These are phyloP conservation scores for Coprinellus micaceus DNA, from an alignment of 768 basidiomycete species.

Conservation along the genomic window DNA sequence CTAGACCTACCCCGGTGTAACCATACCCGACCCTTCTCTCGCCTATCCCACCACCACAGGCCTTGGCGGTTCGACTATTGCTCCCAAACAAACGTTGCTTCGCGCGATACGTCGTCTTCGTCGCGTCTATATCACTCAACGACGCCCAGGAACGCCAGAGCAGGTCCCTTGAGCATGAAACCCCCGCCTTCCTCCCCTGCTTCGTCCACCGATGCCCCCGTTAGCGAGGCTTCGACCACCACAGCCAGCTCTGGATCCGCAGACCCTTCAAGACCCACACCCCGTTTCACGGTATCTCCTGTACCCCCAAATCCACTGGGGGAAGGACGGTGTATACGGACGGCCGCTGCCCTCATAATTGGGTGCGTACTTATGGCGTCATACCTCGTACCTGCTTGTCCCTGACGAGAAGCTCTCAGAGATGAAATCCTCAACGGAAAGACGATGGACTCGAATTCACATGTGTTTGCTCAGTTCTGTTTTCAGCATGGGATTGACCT, in stretches of 20 bases:
- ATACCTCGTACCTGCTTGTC: background rate
- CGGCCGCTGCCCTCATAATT: constrained; percentile 73
- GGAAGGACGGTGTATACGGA: constrained; percentile 65
- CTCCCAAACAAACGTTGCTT: too few species aligned
- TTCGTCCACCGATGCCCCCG: background rate
- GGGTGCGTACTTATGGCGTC: constrained; percentile 47
- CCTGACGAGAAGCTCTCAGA: constrained; percentile 31
- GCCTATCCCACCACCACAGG: background rate
- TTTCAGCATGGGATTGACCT: constrained; percentile 85
- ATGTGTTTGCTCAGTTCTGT: constrained; percentile 84
- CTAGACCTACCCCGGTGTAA: background rate
- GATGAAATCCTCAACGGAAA: constrained; percentile 94
- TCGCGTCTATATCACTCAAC: background rate
- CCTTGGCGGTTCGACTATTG: too few species aligned
- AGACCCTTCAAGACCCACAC: background rate
- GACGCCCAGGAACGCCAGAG: too few species aligned
- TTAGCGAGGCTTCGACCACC: background rate
- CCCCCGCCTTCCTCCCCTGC: too few species aligned
- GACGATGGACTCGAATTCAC: constrained; percentile 78
- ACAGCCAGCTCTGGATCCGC: background rate
- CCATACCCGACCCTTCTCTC: background rate
- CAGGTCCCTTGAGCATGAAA: too few species aligned
- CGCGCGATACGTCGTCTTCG: background rate
- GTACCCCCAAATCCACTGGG: constrained; percentile 65
- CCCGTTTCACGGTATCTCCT: constrained; percentile 48